Percentiles rank a stretch among this genome's conserved stretches.
phyloP scores from a whole-genome alignment of 2,329 filamentous ascomycete species.

The Fusarium metavorans region DNA sequence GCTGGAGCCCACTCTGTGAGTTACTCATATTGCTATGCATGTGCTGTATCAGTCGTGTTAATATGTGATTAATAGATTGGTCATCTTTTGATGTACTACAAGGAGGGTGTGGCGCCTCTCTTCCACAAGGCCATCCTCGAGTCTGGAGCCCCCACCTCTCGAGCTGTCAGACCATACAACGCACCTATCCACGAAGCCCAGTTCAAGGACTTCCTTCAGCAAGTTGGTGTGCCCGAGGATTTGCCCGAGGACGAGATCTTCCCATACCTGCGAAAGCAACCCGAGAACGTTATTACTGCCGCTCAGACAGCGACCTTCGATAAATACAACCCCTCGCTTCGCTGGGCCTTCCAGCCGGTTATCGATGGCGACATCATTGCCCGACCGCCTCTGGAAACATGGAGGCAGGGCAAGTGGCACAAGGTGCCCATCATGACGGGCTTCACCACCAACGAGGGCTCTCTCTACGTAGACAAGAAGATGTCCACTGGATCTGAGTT shows the following conservation, averaged over 20 bases:
- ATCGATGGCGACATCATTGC: slow-evolving; percentile 72
- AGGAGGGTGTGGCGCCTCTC: slow-evolving; percentile 56
- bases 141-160: slow-evolving; percentile 66
- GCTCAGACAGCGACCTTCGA: slow-evolving; percentile 57
- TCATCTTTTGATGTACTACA: slow-evolving; percentile 70
- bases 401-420: slow-evolving; percentile 52
- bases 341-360: slow-evolving; percentile 75
- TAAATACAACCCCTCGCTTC: slow-evolving; percentile 58
- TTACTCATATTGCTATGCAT: fast-evolving
- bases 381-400: slow-evolving; percentile 68
- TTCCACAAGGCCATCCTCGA: slow-evolving; percentile 68
- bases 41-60: fast-evolving
- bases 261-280: slow-evolving; percentile 59
- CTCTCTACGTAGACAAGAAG: slow-evolving; percentile 69
- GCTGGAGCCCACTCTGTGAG: slow-evolving; percentile 65
- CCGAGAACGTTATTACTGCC: slow-evolving; percentile 46
- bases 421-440: slow-evolving; percentile 69
- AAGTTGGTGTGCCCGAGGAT: slow-evolving; percentile 27
- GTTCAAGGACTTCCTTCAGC: slow-evolving; percentile 50
- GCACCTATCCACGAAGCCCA: slow-evolving; percentile 70
- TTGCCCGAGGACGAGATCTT: slow-evolving; percentile 52
- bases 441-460: slow-evolving; percentile 77
- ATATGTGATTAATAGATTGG: slow-evolving; percentile 62
- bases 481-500: slow-evolving; percentile 65
- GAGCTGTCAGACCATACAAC: slow-evolving; percentile 66